phyloP scores from a whole-genome alignment of 1,284 basidiomycete species.

The Meripilus lineatus region DNA sequence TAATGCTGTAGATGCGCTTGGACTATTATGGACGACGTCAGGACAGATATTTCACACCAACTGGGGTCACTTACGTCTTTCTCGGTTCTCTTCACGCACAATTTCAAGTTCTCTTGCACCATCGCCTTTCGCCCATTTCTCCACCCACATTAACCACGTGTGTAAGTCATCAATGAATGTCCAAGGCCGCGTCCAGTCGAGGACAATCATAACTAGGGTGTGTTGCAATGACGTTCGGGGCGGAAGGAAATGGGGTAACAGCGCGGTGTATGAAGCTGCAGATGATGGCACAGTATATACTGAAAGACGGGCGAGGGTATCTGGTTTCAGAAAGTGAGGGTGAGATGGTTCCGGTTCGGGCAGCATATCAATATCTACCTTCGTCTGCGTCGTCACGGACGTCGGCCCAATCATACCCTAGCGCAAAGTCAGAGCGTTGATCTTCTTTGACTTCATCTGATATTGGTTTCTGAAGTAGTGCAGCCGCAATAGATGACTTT shows the following conservation, averaged over 20 bases:
- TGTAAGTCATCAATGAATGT: slow-evolving; percentile 86
- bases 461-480: slow-evolving; percentile 62
- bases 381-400: slow-evolving; percentile 85
- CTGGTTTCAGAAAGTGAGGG: slow-evolving; percentile 33
- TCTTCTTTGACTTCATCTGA: slow-evolving; percentile 54
- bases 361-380: slow-evolving; percentile 47
- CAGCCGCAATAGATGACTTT: slow-evolving; percentile 68
- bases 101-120: slow-evolving; percentile 64
- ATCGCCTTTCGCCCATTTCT: slow-evolving; percentile 74
- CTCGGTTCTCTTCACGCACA: slow-evolving; percentile 72
- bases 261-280: slow-evolving; percentile 61
- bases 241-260: slow-evolving; percentile 84
- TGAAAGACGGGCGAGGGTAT: slow-evolving; percentile 81
- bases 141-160: slow-evolving; percentile 83
- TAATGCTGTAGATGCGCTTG: slow-evolving; percentile 89
- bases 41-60: slow-evolving; percentile 3
- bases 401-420: slow-evolving; percentile 87
- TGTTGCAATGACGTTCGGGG: slow-evolving; percentile 67
- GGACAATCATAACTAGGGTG: slow-evolving; percentile 78
- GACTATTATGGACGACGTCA: slow-evolving; percentile 43
- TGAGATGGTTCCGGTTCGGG: not conserved
- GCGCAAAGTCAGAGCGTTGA: slow-evolving; percentile 60
- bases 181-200: slow-evolving; percentile 97
- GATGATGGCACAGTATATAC: slow-evolving; percentile 88
- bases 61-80: slow-evolving; percentile 62